These are phyloP conservation scores for Trichoderma simmonsii DNA, from an alignment of 2,329 filamentous ascomycete species.

Conservation along the genomic window DNA sequence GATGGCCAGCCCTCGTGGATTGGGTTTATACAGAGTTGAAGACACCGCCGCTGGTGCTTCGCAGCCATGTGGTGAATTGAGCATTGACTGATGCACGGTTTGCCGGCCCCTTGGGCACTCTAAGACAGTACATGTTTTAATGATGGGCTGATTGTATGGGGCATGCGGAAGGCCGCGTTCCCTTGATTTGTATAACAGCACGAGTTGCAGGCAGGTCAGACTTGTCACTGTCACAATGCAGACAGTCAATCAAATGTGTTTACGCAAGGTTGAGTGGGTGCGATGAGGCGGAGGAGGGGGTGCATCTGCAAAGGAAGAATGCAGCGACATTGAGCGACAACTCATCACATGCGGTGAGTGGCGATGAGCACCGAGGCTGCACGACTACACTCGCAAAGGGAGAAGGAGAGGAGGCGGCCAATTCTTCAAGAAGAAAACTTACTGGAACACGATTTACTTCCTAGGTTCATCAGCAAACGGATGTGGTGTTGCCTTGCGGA, in stretches of 20 bases:
- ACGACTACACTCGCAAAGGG: background rate
- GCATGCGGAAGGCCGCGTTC: background rate
- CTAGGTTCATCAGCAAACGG: background rate
- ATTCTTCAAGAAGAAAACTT: background rate
- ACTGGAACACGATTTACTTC: background rate
- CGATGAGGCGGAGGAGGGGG: background rate
- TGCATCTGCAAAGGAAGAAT: background rate
- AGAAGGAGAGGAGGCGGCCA: background rate
- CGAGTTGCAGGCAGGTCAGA: background rate
- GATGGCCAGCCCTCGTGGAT: background rate
- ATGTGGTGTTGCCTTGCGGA: slow-evolving; percentile 1
- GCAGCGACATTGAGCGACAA: slow-evolving; percentile 1
- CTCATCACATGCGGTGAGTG: background rate
- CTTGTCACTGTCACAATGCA: background rate
- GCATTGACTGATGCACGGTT: background rate
- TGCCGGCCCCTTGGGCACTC: background rate
- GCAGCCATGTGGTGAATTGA: background rate
- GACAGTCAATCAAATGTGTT: background rate
- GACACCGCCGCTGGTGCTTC: background rate
- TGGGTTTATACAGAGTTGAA: background rate
- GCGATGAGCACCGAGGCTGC: background rate
- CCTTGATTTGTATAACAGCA: background rate
- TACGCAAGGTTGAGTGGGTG: background rate
- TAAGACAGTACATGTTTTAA: background rate
- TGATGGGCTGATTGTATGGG: background rate